phyloP scores from a whole-genome alignment of 1,139 yeast genomes.

The Candida freyschussii region DNA sequence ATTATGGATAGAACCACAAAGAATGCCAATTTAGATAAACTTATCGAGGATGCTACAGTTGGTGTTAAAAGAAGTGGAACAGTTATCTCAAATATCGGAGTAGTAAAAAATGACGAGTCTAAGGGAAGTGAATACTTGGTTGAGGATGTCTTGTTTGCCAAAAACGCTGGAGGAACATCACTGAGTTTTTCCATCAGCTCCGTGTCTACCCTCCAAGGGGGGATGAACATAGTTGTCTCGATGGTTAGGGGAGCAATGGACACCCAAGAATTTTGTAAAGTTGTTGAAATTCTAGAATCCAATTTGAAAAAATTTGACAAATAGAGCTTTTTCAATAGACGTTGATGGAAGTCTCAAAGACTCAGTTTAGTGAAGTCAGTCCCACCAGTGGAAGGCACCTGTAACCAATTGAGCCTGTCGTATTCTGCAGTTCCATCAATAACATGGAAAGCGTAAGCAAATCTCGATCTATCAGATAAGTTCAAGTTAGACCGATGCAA shows the following conservation, averaged over 20 bases:
- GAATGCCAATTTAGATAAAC: slow-evolving; percentile 15
- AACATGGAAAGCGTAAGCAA: slow-evolving; percentile 76
- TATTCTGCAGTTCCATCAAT: slow-evolving; percentile 61
- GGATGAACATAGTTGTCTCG: slow-evolving; percentile 16
- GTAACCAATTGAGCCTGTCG: slow-evolving; percentile 70
- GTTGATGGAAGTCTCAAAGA: slow-evolving; percentile 1
- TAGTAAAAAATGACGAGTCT: slow-evolving; percentile 1
- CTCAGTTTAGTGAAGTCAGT: slow-evolving; percentile 47
- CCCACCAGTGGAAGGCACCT: slow-evolving; percentile 70
- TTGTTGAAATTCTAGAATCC: background rate
- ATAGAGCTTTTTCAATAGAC: background rate
- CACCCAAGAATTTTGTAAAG: slow-evolving; percentile 1
- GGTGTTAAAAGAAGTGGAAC: slow-evolving; percentile 13
- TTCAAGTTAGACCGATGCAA: slow-evolving; percentile 69
- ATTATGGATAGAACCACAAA: slow-evolving; percentile 6
- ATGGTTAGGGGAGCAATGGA: slow-evolving; percentile 8
- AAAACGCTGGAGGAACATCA: slow-evolving; percentile 13
- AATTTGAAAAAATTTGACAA: slow-evolving; percentile 1
- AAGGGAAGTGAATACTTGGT: slow-evolving; percentile 6
- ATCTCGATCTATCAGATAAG: slow-evolving; percentile 51
- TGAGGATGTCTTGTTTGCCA: slow-evolving; percentile 14
- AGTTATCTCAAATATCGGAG: slow-evolving; percentile 20
- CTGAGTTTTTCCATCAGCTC: slow-evolving; percentile 10
- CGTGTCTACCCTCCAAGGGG: slow-evolving; percentile 9
- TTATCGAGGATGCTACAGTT: slow-evolving; percentile 7